Conservation (phyloP, 2,329 filamentous ascomycete species). For the Escovopsis sp. region DNA sequence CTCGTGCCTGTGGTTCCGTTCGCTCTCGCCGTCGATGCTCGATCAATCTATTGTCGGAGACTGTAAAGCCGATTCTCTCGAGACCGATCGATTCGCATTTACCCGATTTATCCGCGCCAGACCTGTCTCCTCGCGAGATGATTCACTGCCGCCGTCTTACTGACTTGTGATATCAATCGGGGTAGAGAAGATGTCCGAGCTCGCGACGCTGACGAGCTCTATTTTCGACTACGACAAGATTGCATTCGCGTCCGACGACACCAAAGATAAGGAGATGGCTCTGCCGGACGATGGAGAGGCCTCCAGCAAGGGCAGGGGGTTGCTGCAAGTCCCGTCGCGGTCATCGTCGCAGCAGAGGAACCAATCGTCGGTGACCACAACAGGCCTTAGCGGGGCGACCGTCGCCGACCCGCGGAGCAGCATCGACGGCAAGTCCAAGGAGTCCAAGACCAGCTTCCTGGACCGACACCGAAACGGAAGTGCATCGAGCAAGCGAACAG, state of each 20-base stretch:
- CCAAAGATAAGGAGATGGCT: constrained; percentile 27
- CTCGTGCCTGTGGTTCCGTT: no score
- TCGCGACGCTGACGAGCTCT: constrained; percentile 12
- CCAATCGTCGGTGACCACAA: constrained; percentile 43
- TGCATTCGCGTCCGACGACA: constrained; percentile 21
- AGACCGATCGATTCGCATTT: neutral
- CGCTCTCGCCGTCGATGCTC: no score
- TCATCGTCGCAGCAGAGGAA: constrained; percentile 44
- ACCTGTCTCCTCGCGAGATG: no score
- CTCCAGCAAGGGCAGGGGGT: constrained; percentile 34
- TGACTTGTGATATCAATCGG: constrained; percentile 1
- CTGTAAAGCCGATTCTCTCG: neutral
- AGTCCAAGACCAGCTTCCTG: constrained; percentile 48
- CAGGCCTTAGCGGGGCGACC: constrained; percentile 44
- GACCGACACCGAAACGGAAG: constrained; percentile 51
- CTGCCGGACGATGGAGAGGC: constrained; percentile 25
- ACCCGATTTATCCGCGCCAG: no score
- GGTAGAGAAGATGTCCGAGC: constrained; percentile 17
- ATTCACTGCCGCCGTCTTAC: neutral
- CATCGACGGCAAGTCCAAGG: constrained; percentile 48
- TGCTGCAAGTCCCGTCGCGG: constrained; percentile 44
- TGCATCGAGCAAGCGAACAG: constrained; percentile 48
- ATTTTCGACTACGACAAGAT: constrained; percentile 19
- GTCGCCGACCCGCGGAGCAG: constrained; percentile 45
- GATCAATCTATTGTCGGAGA: no score